These are phyloP conservation scores for Colletotrichum abscissum DNA, from an alignment of 2,329 filamentous ascomycete species.

Conservation along the genomic window DNA sequence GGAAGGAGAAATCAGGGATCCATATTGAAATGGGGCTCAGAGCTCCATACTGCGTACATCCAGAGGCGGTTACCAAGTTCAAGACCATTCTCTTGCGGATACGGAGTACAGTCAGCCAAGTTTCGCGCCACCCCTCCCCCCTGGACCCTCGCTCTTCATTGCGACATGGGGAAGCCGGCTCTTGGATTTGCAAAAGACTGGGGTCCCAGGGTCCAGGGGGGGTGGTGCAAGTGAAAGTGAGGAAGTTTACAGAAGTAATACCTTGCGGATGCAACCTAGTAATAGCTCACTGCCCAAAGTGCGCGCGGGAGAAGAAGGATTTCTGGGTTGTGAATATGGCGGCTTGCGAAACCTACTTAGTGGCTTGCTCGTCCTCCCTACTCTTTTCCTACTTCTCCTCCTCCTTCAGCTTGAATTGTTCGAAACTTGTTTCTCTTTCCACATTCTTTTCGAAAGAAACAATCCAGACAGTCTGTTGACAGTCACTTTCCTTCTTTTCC, in stretches of 20 bases:
- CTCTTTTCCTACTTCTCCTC: constrained; percentile 14
- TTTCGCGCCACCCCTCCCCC: neutral
- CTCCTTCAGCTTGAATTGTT: constrained; percentile 28
- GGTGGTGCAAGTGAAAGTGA: neutral
- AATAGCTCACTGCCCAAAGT: neutral
- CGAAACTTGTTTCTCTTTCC: constrained; percentile 17
- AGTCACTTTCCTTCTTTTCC: constrained; percentile 33
- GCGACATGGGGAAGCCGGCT: constrained; percentile 28
- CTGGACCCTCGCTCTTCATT: neutral
- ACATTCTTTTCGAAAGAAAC: constrained; percentile 32
- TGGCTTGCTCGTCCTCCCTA: constrained; percentile 23
- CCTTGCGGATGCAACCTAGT: too few relatives aligned
- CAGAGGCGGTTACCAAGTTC: neutral
- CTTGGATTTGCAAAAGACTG: neutral
- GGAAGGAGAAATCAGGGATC: neutral
- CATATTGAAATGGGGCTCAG: neutral
- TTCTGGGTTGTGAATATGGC: neutral
- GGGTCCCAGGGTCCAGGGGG: neutral
- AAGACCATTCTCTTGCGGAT: neutral
- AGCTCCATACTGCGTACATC: neutral
- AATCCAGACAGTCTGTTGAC: constrained; percentile 27
- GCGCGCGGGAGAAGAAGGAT: constrained; percentile 9
- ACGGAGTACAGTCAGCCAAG: neutral
- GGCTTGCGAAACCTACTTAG: constrained; percentile 31
- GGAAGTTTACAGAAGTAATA: neutral